These are phyloP conservation scores for Drechslerella dactyloides DNA, from an alignment of 2,329 filamentous ascomycete genomes.

Conservation along the genomic window DNA sequence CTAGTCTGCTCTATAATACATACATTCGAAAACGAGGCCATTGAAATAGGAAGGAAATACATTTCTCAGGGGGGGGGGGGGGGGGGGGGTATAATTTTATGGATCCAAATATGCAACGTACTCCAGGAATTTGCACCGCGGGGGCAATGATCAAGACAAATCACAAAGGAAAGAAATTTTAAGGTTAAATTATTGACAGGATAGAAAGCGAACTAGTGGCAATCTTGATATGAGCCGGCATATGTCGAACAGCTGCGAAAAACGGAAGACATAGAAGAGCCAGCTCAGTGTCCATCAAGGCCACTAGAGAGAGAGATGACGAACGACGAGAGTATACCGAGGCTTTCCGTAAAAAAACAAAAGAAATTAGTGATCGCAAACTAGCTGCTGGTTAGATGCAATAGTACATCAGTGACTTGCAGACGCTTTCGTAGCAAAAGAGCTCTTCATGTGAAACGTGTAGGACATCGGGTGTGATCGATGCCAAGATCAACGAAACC, in stretches of 20 bases:
- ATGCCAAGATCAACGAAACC: not conserved
- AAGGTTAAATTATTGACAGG: constrained; percentile 5
- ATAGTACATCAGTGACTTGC: not conserved
- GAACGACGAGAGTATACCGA: not conserved
- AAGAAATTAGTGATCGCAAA: constrained; percentile 6
- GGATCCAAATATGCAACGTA: constrained; percentile 22
- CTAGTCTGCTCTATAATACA: constrained; percentile 29
- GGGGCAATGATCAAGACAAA: not conserved
- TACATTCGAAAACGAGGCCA: constrained; percentile 11
- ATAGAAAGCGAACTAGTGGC: constrained; percentile 1
- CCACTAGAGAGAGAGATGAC: constrained; percentile 17
- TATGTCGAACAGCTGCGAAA: constrained; percentile 12
- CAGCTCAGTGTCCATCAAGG: constrained; percentile 26
- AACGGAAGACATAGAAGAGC: constrained; percentile 12
- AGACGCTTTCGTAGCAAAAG: not conserved
- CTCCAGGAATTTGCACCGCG: constrained; percentile 6
- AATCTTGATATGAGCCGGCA: constrained; percentile 29
- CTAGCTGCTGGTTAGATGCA: constrained; percentile 1
- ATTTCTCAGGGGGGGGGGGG: no score
- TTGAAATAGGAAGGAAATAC: constrained; percentile 8
- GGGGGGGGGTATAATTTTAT: constrained; percentile 40
- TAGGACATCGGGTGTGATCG: not conserved
- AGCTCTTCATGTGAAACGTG: not conserved
- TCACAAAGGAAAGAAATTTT: constrained; percentile 37
- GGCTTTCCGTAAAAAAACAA: constrained; percentile 13